Conservation (phyloP, 2,329 filamentous ascomycete species). For the Myrmaecium sp. region DNA sequence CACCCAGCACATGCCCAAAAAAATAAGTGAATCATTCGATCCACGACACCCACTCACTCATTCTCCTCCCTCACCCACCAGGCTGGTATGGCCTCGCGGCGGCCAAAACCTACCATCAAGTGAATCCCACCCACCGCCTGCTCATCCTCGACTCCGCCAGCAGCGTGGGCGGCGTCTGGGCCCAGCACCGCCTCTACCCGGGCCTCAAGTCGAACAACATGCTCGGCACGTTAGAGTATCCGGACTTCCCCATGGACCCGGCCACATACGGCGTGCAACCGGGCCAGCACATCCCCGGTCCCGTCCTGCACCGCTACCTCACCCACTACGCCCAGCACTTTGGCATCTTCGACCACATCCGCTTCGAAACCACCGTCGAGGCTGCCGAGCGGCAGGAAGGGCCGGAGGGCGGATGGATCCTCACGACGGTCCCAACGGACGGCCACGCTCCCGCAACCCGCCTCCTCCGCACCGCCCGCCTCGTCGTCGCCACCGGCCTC, state of each 20-base stretch:
- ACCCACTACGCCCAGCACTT: conserved; percentile 29
- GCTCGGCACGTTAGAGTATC: conserved; percentile 23
- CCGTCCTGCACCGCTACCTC: conserved; percentile 40
- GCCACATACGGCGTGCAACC: conserved; percentile 18
- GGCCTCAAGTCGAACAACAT: conserved; percentile 28
- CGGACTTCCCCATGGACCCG: conserved; percentile 19
- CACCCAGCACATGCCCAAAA: too few relatives aligned
- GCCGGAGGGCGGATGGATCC: conserved; percentile 17
- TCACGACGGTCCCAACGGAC: conserved; percentile 3
- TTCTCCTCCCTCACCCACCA: too few relatives aligned
- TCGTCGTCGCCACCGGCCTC: conserved; percentile 46
- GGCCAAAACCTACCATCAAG: conserved; percentile 31
- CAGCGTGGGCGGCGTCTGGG: conserved; percentile 27
- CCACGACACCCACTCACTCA: too few relatives aligned
- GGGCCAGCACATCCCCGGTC: conserved; percentile 43
- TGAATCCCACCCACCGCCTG: conserved; percentile 23
- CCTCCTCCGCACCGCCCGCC: conserved; percentile 23
- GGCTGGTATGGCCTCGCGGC: conserved; percentile 27
- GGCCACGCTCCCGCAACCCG: conserved; percentile 3
- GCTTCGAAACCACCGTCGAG: conserved; percentile 34
- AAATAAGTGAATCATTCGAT: too few relatives aligned
- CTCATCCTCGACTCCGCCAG: conserved; percentile 26
- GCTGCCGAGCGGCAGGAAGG: conserved; percentile 25
- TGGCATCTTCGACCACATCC: conserved; percentile 30
- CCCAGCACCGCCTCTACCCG: conserved; percentile 24